A percentile compares a stretch with the other conserved stretches of the same genome.
Evolutionary conservation across 2,329 filamentous ascomycete genomes (phyloP).

Genomic region (Penicillium sp.): DNA sequence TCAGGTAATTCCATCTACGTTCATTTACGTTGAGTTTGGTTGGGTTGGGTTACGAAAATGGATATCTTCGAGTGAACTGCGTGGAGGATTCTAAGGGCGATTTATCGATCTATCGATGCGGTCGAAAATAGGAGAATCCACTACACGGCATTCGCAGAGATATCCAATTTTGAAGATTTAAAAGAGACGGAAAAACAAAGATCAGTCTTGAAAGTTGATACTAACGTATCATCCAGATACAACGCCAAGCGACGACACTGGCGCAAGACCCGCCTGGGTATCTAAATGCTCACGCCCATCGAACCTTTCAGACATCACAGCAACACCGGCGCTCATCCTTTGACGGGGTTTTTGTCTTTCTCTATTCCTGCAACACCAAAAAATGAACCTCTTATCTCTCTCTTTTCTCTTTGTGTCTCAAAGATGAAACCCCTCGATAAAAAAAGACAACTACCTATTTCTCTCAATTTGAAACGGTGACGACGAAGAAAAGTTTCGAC

Average conservation of each 20-base stretch:
- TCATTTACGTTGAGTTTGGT: neutral
- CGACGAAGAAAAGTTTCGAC: neutral
- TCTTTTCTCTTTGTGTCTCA: neutral
- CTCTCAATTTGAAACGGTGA: neutral
- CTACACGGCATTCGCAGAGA: neutral
- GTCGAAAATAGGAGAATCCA: neutral
- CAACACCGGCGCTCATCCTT: slow-evolving; percentile 8
- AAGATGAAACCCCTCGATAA: neutral
- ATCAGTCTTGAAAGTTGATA: neutral
- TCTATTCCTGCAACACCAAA: neutral
- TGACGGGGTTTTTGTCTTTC: slow-evolving; percentile 1
- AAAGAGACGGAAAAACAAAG: neutral
- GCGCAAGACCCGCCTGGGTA: slow-evolving; percentile 99
- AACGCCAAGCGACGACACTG: slow-evolving; percentile 99
- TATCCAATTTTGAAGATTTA: neutral
- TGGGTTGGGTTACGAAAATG: neutral
- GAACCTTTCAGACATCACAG: slow-evolving; percentile 6
- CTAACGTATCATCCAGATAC: slow-evolving; percentile 66
- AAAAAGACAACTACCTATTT: neutral
- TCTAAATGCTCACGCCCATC: slow-evolving; percentile 59
- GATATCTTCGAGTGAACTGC: neutral
- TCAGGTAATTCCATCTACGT: slow-evolving; percentile 67
- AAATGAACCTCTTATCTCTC: neutral
- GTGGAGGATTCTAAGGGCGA: neutral
- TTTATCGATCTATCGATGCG: too few relatives aligned